Base-by-base conservation (phyloP, 177 flowering plant genomes). In the Tripterygium wilfordii region DNA sequence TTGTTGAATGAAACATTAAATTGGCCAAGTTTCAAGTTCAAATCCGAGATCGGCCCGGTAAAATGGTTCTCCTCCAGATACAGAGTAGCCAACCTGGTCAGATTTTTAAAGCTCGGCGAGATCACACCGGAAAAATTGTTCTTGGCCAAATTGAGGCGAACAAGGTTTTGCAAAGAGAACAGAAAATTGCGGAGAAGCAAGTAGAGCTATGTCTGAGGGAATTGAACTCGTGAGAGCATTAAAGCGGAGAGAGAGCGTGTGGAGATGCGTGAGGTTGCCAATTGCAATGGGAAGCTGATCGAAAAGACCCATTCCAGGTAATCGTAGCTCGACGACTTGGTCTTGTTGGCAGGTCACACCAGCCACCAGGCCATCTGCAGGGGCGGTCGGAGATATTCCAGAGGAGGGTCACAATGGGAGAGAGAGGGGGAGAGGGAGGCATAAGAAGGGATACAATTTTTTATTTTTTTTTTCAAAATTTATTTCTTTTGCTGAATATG, bases 1-100 rank as follows among this genome's bases (percentile, higher is more conserved):
- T n/a, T n/a, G n/a, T 84, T 84, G 30, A n/a, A 14, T 10, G 86
- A 77, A 5, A 83, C 78, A 48, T 83, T 71, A 48, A 80, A 76
- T 45, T 69, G 72, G 21, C n/a, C 53, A 8, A 82, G 62, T 4
- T 60, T 44, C 4, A 69, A 41, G 3, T 59, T 45, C 47, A 84
- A 44, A 21, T 68, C 78, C 0, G 85, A 75, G 21, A 83, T 63
- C 4, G n/a, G n/a, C n/a, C n/a, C n/a, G n/a, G n/a, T n/a, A n/a
- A n/a, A n/a, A n/a, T n/a, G n/a, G n/a, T n/a, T n/a, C n/a, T n/a
- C n/a, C n/a, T n/a, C n/a, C n/a, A n/a, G n/a, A n/a, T n/a, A n/a
- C n/a, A n/a, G n/a, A n/a, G n/a, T n/a, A n/a, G n/a, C n/a, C n/a
- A n/a, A n/a, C n/a, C n/a, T n/a, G n/a, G n/a, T n/a, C n/a, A n/a